These are phyloP conservation scores for Colletotrichum orbiculare DNA, from an alignment of 2,329 filamentous ascomycete species.

Conservation along the genomic window DNA sequence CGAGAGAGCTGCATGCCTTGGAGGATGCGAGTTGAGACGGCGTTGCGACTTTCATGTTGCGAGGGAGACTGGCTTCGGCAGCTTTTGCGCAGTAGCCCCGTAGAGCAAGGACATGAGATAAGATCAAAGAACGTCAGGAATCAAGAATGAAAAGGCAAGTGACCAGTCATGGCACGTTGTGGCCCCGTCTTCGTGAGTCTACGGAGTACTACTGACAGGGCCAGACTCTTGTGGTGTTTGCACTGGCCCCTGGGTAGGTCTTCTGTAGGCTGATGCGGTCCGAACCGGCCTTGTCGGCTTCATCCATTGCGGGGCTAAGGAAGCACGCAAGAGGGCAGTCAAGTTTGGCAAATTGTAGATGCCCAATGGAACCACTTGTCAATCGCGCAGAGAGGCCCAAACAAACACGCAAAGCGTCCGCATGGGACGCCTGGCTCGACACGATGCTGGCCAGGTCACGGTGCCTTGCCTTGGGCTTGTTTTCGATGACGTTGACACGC, in stretches of 20 bases:
- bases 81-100: background rate
- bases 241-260: too few species aligned
- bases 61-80: background rate
- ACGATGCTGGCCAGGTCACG: conserved; percentile 8
- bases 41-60: conserved; percentile 11
- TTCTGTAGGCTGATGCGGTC: too few species aligned
- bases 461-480: conserved; percentile 20
- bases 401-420: conserved; percentile 24
- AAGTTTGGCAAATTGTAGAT: conserved; percentile 18
- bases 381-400: conserved; percentile 20
- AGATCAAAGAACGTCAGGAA: conserved; percentile 9
- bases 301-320: too few species aligned
- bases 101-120: conserved; percentile 21
- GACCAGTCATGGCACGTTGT: background rate
- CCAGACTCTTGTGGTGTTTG: too few species aligned
- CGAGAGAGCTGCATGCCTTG: background rate
- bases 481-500: background rate
- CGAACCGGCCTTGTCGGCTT: too few species aligned
- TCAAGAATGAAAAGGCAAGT: background rate
- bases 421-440: conserved; percentile 28
- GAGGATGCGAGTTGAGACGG: conserved; percentile 5
- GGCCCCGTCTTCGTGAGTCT: too few species aligned
- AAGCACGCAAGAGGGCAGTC: background rate
- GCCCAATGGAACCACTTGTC: conserved; percentile 1
- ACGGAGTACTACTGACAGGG: too few species aligned